Evolutionary conservation across 768 basidiomycete species (phyloP), one percentile per base, ranked within the genome.

Genomic region (Clathrus columnatus): DNA sequence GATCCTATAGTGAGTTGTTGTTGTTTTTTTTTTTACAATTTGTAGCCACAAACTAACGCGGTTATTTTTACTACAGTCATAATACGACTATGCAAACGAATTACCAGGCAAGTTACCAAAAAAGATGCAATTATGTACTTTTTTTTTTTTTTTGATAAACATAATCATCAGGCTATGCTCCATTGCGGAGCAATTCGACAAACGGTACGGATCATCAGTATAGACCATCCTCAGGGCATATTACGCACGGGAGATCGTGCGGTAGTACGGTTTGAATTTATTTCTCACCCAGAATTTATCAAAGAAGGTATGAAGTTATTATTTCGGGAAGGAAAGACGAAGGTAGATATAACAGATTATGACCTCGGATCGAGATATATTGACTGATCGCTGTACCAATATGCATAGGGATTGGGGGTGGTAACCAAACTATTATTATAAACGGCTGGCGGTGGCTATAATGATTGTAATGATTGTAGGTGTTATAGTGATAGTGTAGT

Each of bases 321-420:
- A 11, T 93, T 98, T 68, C 76, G 95, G 41, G 96, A 98, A 69
- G 95, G 94, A 3, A 92, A 91, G 74, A 96, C 93, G 0, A 97
- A 96, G 77, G 92, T 84, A 50, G 29, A 74, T 20, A 48, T 30
- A n/a, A 27, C 49, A 11, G 18, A 11, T 18, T 18, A 11, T 11
- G 14, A 42, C 41, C 18, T 11, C 41, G 20, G 24, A 50, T 21
- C n/a, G 26, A 30, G 27, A 16, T 16, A 51, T 11, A 51, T 16
- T 51, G 23, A 18, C 23, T 48, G 47, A 48, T 24, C 42, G 21
- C 42, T 20, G 18, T 11, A 18, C 20, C 10, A 48, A 48, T 10
- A 21, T 48, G n/a, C 23, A 2, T 23, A 61, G 59, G 65, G 64
- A 0, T 47, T 68, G 5, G 67, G 67, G 1, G 64, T 68, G 30